Evolutionary conservation across 1,139 yeast species (phyloP).

Genomic region (Kodamaea fungicola): DNA sequence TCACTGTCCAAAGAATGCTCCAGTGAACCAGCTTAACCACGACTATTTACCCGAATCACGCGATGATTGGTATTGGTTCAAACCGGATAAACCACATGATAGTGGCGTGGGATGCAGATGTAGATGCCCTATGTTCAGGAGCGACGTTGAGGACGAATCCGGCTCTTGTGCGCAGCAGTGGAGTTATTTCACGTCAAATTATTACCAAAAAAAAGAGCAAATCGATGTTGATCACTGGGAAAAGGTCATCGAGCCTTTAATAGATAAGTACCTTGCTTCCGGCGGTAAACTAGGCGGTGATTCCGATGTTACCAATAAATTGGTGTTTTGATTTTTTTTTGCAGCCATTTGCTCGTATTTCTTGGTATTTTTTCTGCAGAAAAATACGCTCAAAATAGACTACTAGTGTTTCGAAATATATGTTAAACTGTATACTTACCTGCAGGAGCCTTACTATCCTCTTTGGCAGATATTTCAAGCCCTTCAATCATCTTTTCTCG

Average conservation of each 20-base stretch:
- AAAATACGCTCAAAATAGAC: too few relatives aligned
- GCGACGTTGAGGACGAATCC: constrained; percentile 53
- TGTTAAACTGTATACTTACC: constrained; percentile 39
- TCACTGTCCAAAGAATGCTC: constrained; percentile 78
- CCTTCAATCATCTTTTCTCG: constrained; percentile 62
- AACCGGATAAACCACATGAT: constrained; percentile 41
- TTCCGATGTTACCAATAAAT: constrained; percentile 9
- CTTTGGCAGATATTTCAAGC: constrained; percentile 41
- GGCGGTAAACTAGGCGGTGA: constrained; percentile 30
- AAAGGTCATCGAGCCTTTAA: constrained; percentile 23
- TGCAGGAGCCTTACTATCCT: constrained; percentile 34
- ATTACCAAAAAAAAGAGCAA: constrained; percentile 19
- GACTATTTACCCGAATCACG: constrained; percentile 18
- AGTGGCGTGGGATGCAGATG: constrained; percentile 85
- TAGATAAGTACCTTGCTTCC: constrained; percentile 20
- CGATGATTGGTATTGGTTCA: constrained; percentile 32
- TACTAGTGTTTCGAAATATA: not conserved
- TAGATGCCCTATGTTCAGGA: constrained; percentile 57
- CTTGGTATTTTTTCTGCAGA: too few relatives aligned
- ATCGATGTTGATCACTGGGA: constrained; percentile 36
- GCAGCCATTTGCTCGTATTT: too few relatives aligned
- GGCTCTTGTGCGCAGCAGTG: constrained; percentile 57
- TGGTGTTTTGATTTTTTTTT: not conserved
- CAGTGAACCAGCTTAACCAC: constrained; percentile 46
- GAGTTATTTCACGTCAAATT: constrained; percentile 43